Percentiles rank a stretch among this genome's conserved stretches.
These are phyloP conservation scores for Moesziomyces globuligerus DNA, from an alignment of 1,284 basidiomycete species.

Conservation along the genomic window DNA sequence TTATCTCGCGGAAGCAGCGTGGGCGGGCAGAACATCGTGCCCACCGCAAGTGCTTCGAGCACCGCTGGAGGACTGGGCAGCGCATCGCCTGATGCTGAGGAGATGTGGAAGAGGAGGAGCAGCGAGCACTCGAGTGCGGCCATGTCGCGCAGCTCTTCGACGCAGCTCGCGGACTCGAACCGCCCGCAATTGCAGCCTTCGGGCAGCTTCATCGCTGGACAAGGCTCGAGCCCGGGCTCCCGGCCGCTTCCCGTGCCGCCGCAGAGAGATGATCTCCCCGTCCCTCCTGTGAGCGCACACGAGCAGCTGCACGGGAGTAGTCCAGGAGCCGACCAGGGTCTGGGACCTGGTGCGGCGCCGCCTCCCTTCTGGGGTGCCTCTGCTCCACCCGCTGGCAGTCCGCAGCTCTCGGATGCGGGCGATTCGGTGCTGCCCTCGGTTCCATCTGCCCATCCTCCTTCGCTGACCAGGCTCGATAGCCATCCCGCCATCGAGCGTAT, in stretches of 20 bases:
- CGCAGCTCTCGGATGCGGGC: background rate
- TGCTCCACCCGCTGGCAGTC: background rate
- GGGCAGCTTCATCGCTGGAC: slow-evolving; percentile 15
- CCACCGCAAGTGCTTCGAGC: background rate
- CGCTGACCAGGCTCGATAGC: background rate
- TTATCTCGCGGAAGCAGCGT: slow-evolving; percentile 18
- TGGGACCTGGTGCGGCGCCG: slow-evolving; percentile 34
- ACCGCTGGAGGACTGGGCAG: slow-evolving; percentile 4
- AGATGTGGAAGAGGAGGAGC: slow-evolving; percentile 24
- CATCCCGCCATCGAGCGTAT: slow-evolving; percentile 40
- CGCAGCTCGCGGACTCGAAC: slow-evolving; percentile 11
- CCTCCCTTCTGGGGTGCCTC: slow-evolving; percentile 35
- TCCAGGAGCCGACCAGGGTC: slow-evolving; percentile 11
- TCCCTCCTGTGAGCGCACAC: slow-evolving; percentile 35
- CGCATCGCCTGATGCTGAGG: slow-evolving; percentile 31
- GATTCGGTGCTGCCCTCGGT: slow-evolving; percentile 26
- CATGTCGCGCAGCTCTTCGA: slow-evolving; percentile 27
- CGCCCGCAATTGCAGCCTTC: slow-evolving; percentile 16
- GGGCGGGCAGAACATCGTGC: slow-evolving; percentile 1
- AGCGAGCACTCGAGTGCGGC: slow-evolving; percentile 3
- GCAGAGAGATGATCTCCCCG: slow-evolving; percentile 34
- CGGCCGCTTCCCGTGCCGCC: slow-evolving; percentile 48
- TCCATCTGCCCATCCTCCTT: slow-evolving; percentile 12
- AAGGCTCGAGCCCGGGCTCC: slow-evolving; percentile 25
- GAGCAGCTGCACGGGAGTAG: slow-evolving; percentile 46